These are phyloP conservation scores for Neurospora tetraspora DNA, from an alignment of 495 filamentous ascomycete genomes.

Conservation along the genomic window DNA sequence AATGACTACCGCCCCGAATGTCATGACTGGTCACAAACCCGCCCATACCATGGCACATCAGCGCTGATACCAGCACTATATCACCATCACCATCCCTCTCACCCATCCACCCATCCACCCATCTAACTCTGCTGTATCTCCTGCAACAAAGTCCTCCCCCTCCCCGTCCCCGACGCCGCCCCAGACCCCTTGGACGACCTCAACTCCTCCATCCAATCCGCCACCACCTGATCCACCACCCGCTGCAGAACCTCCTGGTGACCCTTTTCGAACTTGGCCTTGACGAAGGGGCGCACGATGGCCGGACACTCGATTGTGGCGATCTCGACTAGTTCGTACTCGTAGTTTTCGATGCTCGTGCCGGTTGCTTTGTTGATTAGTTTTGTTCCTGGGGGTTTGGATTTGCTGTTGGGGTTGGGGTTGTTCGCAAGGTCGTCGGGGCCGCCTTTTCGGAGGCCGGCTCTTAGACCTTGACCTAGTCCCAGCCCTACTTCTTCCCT, in stretches of 20 bases:
- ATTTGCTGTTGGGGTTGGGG: neutral
- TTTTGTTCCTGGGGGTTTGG: neutral
- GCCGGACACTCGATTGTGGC: conserved; percentile 17
- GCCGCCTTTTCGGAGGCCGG: neutral
- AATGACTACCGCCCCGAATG: neutral
- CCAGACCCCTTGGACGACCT: neutral
- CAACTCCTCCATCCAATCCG: neutral
- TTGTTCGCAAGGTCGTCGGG: neutral
- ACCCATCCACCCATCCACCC: neutral
- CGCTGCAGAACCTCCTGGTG: conserved; percentile 18
- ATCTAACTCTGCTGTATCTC: neutral
- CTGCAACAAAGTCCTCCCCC: neutral
- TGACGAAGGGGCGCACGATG: conserved; percentile 24
- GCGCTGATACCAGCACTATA: neutral
- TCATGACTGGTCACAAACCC: neutral
- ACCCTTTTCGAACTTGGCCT: conserved; percentile 11
- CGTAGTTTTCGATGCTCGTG: neutral
- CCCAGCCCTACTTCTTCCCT: neutral
- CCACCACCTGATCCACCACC: conserved; percentile 11
- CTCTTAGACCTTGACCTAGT: neutral
- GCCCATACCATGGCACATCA: neutral
- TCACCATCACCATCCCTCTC: neutral
- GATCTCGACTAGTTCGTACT: conserved; percentile 27
- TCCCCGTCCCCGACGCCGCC: neutral
- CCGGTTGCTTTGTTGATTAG: neutral